phyloP scores from a whole-genome alignment of 768 basidiomycete genomes.

The Agaricus bisporus region DNA sequence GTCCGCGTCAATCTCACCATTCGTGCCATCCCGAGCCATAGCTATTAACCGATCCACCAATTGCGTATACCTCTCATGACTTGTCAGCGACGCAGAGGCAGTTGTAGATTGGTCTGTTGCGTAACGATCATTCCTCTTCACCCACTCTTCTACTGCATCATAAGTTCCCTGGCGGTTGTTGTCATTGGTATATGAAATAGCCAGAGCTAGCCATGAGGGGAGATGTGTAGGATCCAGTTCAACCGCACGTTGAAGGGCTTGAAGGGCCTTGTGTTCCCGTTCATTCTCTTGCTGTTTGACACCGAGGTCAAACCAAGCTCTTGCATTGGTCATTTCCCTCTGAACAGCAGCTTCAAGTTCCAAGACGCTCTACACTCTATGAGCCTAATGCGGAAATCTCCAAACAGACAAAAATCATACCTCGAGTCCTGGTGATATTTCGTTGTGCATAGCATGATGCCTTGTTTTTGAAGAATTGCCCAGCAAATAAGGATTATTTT shows the following conservation, averaged over 20 bases:
- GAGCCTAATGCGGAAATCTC: too few relatives aligned
- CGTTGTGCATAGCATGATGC: slow-evolving; percentile 34
- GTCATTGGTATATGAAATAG: slow-evolving; percentile 90
- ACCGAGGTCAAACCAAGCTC: slow-evolving; percentile 88
- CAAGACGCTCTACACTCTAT: slow-evolving; percentile 59
- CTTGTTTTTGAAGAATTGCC: slow-evolving; percentile 54
- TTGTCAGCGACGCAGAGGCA: slow-evolving; percentile 25
- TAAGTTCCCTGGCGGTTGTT: slow-evolving; percentile 68
- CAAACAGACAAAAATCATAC: slow-evolving; percentile 20
- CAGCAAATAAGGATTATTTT: slow-evolving; percentile 71
- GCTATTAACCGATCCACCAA: slow-evolving; percentile 76
- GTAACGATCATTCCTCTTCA: slow-evolving; percentile 56
- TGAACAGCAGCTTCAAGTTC: slow-evolving; percentile 90
- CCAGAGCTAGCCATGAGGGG: slow-evolving; percentile 84
- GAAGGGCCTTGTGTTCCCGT: slow-evolving; percentile 83
- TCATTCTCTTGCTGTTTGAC: slow-evolving; percentile 99
- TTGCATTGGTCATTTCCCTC: slow-evolving; percentile 59
- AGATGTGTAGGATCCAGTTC: slow-evolving; percentile 74
- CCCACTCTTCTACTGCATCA: slow-evolving; percentile 83
- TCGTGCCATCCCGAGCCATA: slow-evolving; percentile 61
- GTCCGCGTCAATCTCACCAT: slow-evolving; percentile 78
- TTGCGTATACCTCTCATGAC: slow-evolving; percentile 36
- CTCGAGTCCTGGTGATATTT: slow-evolving; percentile 33
- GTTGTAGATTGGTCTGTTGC: slow-evolving; percentile 28
- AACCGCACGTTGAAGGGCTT: slow-evolving; percentile 75